phyloP scores from a whole-genome alignment of 2,329 filamentous ascomycete species.

The Neonectria punicea region DNA sequence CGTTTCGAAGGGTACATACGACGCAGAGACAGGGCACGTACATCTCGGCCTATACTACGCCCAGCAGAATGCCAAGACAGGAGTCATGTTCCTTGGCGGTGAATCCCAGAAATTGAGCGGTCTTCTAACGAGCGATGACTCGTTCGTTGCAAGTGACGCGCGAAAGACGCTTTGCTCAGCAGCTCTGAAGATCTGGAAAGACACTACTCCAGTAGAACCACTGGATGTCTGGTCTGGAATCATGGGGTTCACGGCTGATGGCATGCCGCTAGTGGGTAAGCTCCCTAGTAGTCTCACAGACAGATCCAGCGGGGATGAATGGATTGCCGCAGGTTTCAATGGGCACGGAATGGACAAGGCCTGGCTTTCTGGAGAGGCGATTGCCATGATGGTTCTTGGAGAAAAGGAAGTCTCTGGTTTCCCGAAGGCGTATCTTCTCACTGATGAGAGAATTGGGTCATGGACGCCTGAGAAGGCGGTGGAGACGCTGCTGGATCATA shows the following conservation, averaged over 20 bases:
- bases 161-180: constrained; percentile 48
- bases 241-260: constrained; percentile 58
- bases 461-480: constrained; percentile 18
- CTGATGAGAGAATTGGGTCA: constrained; percentile 13
- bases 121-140: constrained; percentile 58
- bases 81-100: constrained; percentile 63
- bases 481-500: constrained; percentile 31
- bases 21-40: constrained; percentile 59
- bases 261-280: constrained; percentile 58
- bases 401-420: constrained; percentile 33
- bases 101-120: constrained; percentile 54
- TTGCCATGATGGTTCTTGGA: constrained; percentile 42
- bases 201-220: constrained; percentile 33
- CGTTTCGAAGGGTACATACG: constrained; percentile 54
- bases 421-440: constrained; percentile 30
- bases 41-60: constrained; percentile 38
- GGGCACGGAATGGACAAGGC: constrained; percentile 63
- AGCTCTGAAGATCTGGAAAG: constrained; percentile 48
- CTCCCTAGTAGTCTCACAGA: constrained; percentile 46
- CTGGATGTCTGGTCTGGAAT: constrained; percentile 58
- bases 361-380: constrained; percentile 59
- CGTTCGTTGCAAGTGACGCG: constrained; percentile 48
- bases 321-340: constrained; percentile 59
- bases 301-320: constrained; percentile 48
- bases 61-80: constrained; percentile 43